Evolutionary conservation across 257 asterid species (phyloP).

Genomic region (Solanum etuberosum): DNA sequence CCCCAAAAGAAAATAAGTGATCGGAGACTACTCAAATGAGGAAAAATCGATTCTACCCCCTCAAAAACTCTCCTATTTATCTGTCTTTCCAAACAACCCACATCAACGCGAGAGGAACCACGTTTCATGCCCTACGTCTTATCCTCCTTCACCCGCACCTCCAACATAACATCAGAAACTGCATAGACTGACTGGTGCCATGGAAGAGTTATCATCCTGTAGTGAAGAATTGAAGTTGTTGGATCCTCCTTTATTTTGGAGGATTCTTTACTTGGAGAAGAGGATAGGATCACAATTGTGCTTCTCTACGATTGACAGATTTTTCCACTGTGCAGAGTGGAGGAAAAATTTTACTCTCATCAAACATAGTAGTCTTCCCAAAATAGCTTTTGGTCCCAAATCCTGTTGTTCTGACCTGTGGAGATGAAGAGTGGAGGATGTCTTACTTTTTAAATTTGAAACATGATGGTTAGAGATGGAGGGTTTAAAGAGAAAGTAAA

Average conservation of each 20-base stretch:
- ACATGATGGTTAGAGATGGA: background rate
- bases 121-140: background rate
- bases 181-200: background rate
- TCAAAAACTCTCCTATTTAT: background rate
- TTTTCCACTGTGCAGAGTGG: background rate
- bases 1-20: background rate
- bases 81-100: background rate
- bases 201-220: background rate
- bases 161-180: background rate
- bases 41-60: background rate
- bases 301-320: background rate
- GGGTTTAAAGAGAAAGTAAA: background rate
- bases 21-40: background rate
- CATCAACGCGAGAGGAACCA: background rate
- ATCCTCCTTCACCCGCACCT: background rate
- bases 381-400: background rate
- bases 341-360: background rate
- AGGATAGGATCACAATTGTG: background rate
- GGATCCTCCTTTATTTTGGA: background rate
- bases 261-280: background rate
- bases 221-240: background rate
- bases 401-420: background rate
- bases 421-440: background rate
- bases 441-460: background rate
- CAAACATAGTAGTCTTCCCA: background rate